phyloP scores from a whole-genome alignment of 2,329 filamentous ascomycete genomes.

The Zymoseptoria tritici region DNA sequence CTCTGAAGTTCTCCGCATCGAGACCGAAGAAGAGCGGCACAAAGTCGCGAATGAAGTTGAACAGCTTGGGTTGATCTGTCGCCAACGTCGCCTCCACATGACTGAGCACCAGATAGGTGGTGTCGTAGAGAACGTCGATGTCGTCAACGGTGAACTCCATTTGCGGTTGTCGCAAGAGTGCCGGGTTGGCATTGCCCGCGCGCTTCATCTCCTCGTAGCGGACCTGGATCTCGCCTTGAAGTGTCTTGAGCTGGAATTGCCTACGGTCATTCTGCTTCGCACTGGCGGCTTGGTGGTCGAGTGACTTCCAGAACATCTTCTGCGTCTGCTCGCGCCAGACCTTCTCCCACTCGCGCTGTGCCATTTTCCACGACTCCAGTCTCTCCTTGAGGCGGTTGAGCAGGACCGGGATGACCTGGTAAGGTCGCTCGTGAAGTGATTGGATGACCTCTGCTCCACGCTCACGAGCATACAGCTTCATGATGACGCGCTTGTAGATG shows the following conservation, averaged over 20 bases:
- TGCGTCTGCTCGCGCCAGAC: conserved; percentile 96
- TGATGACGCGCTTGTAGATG: conserved; percentile 93
- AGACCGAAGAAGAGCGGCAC: conserved; percentile 45
- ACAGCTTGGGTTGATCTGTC: conserved; percentile 38
- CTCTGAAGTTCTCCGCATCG: conserved; percentile 51
- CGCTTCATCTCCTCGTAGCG: conserved; percentile 87
- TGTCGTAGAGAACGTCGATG: conserved; percentile 45
- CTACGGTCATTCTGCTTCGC: conserved; percentile 81
- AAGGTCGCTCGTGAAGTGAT: conserved; percentile 77
- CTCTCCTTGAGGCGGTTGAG: conserved; percentile 89
- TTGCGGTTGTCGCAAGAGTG: conserved; percentile 43
- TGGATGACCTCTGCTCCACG: conserved; percentile 77
- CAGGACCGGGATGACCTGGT: conserved; percentile 80
- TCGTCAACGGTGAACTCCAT: conserved; percentile 65
- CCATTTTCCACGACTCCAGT: conserved; percentile 95
- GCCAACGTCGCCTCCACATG: conserved; percentile 36
- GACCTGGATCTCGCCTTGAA: conserved; percentile 83
- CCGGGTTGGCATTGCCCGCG: conserved; percentile 33
- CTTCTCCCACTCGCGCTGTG: conserved; percentile 96
- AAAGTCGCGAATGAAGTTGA: conserved; percentile 44
- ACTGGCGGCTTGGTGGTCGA: conserved; percentile 92
- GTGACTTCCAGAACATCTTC: conserved; percentile 87
- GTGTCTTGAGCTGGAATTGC: conserved; percentile 79
- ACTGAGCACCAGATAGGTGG: conserved; percentile 38
- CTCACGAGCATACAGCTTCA: conserved; percentile 90